Percentiles rank a stretch among this genome's conserved stretches.
Conservation (phyloP, 2,329 filamentous ascomycete genomes). For the Basipetospora chlamydospora region DNA sequence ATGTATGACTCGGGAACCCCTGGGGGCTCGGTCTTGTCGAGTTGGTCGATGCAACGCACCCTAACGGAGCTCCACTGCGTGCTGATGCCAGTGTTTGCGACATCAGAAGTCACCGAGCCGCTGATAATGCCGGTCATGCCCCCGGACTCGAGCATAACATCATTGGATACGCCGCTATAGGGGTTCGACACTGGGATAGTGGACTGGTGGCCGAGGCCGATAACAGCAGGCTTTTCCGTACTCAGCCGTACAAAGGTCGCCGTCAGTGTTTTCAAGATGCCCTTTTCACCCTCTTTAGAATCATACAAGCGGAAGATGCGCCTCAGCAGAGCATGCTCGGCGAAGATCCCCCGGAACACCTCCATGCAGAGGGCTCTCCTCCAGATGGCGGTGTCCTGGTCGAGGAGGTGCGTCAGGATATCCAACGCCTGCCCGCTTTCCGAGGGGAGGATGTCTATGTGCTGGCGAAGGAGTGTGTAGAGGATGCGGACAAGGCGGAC, state of each 20-base stretch:
- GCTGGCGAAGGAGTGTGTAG: conserved; percentile 64
- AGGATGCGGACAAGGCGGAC: conserved; percentile 72
- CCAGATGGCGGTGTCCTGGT: conserved; percentile 74
- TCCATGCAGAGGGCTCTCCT: conserved; percentile 86
- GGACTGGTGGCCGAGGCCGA: conserved; percentile 80
- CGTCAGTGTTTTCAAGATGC: conserved; percentile 68
- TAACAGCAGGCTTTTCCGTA: conserved; percentile 76
- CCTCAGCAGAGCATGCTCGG: conserved; percentile 63
- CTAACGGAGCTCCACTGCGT: conserved; percentile 80
- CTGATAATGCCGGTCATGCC: conserved; percentile 80
- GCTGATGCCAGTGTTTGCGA: conserved; percentile 65
- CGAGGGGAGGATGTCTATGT: conserved; percentile 57
- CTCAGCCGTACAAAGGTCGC: conserved; percentile 84
- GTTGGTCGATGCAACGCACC: conserved; percentile 79
- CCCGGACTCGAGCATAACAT: conserved; percentile 79
- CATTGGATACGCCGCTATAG: conserved; percentile 44
- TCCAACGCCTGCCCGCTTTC: conserved; percentile 77
- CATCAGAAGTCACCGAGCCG: conserved; percentile 50
- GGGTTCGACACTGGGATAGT: conserved; percentile 56
- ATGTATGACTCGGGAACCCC: conserved; percentile 81
- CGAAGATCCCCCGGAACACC: conserved; percentile 72
- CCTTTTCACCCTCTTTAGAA: conserved; percentile 52
- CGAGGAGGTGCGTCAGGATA: conserved; percentile 70
- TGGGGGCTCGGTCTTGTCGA: conserved; percentile 83
- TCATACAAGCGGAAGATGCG: conserved; percentile 75